Percentiles rank a stretch among this genome's conserved stretches.
Evolutionary conservation across 2,329 filamentous ascomycete species (phyloP).

Genomic region (Trichoderma koningii): DNA sequence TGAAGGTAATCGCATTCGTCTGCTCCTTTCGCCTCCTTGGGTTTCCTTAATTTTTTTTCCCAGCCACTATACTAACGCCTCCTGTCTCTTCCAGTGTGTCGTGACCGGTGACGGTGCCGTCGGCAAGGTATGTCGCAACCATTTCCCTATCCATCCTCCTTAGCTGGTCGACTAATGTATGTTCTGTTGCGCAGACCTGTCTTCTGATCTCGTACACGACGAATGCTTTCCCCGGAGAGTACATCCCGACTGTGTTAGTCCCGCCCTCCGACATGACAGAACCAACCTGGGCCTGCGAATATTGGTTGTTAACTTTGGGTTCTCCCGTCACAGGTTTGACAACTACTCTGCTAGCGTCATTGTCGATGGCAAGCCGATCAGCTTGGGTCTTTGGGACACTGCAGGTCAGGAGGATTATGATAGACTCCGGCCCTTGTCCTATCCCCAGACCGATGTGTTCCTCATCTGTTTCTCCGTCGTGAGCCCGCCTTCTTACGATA

Average conservation of each 20-base stretch:
- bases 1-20: constrained; percentile 66
- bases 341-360: constrained; percentile 99
- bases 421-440: constrained; percentile 88
- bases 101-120: constrained; percentile 99
- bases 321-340: constrained; percentile 70
- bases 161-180: constrained; percentile 14
- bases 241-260: constrained; percentile 96
- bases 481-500: constrained; percentile 96
- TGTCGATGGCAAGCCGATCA: constrained; percentile 98
- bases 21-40: constrained; percentile 14
- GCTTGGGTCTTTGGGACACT: constrained; percentile 96
- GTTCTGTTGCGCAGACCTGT: constrained; percentile 72
- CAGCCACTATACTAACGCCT: constrained; percentile 36
- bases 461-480: constrained; percentile 98
- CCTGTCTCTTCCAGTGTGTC: constrained; percentile 69
- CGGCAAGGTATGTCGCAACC: constrained; percentile 70
- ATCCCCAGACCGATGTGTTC: constrained; percentile 98
- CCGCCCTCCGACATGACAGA: constrained; percentile 8
- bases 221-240: constrained; percentile 99
- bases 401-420: constrained; percentile 99
- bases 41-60: constrained; percentile 19
- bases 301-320: constrained; percentile 30
- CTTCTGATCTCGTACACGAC: constrained; percentile 99
- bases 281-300: constrained; percentile 21
- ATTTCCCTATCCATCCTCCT: constrained; percentile 12